Evolutionary conservation across 2,329 filamentous ascomycete genomes (phyloP).

Genomic region (Bipolaris oryzae): DNA sequence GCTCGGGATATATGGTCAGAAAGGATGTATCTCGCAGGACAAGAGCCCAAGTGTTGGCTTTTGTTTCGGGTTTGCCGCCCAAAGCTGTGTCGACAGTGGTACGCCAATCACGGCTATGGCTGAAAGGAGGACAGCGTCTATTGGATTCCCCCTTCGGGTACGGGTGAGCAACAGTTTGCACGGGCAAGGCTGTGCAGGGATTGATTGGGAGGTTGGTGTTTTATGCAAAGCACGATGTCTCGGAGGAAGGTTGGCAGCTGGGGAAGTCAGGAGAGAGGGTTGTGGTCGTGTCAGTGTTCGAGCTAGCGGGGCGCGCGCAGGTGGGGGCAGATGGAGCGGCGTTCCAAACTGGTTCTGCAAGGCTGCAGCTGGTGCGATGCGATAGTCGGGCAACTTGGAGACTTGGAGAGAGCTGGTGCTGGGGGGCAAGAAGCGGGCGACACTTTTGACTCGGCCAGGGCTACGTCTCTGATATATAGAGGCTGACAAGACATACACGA

Average conservation of each 20-base stretch:
- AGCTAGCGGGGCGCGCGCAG: conserved; percentile 35
- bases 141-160: conserved; percentile 45
- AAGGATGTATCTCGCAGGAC: conserved; percentile 17
- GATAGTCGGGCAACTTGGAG: not conserved
- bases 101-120: conserved; percentile 47
- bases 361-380: conserved; percentile 12
- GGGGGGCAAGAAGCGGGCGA: conserved; percentile 1
- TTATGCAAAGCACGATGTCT: conserved; percentile 23
- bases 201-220: conserved; percentile 26
- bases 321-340: conserved; percentile 28
- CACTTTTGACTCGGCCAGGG: not conserved
- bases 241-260: conserved; percentile 23
- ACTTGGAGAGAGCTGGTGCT: not conserved
- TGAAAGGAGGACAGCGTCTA: conserved; percentile 48
- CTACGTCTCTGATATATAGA: conserved; percentile 3
- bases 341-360: conserved; percentile 27
- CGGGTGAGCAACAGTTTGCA: conserved; percentile 22
- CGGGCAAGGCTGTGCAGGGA: conserved; percentile 22
- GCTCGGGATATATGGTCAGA: conserved; percentile 6
- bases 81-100: conserved; percentile 40
- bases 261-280: conserved; percentile 28
- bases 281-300: conserved; percentile 26
- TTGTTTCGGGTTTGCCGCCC: conserved; percentile 47
- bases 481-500: conserved; percentile 8
- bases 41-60: conserved; percentile 21